Conservation (phyloP, 2,329 filamentous ascomycete species). For the Aspergillus sergii region DNA sequence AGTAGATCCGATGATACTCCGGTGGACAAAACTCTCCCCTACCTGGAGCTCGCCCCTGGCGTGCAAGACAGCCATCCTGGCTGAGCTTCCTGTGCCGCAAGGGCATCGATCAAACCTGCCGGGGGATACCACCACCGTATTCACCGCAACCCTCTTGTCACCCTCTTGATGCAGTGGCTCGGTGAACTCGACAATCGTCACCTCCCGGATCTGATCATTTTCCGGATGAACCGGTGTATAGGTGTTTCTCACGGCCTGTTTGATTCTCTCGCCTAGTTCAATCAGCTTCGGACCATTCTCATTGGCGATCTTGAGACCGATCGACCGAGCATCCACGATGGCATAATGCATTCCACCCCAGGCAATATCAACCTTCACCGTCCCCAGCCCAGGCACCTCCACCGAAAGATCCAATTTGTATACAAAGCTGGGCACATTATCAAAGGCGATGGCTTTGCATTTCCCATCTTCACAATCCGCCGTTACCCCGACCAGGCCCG, state of each 20-base stretch:
- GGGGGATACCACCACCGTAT: background rate
- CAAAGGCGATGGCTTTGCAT: background rate
- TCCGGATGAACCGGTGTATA: conserved; percentile 33
- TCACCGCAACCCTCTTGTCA: background rate
- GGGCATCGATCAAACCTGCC: background rate
- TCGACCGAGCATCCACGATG: conserved; percentile 42
- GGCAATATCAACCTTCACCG: conserved; percentile 43
- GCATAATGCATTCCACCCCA: conserved; percentile 52
- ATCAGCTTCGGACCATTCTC: conserved; percentile 41
- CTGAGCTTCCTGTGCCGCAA: background rate
- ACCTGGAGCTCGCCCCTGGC: background rate
- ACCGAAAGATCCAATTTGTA: background rate
- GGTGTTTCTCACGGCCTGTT: conserved; percentile 36
- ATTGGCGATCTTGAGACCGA: conserved; percentile 39
- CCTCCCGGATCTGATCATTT: background rate
- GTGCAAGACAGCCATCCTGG: background rate
- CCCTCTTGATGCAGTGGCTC: background rate
- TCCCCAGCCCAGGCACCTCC: background rate
- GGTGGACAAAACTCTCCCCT: background rate
- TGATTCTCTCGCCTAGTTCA: conserved; percentile 47
- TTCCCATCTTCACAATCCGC: conserved; percentile 39
- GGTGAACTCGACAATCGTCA: background rate
- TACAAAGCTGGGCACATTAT: background rate
- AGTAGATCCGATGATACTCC: background rate
- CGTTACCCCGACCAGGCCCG: conserved; percentile 44